Evolutionary conservation across 2,329 filamentous ascomycete genomes (phyloP), one percentile per base, ranked within the genome.

Genomic region (Aspergillus transmontanensis): DNA sequence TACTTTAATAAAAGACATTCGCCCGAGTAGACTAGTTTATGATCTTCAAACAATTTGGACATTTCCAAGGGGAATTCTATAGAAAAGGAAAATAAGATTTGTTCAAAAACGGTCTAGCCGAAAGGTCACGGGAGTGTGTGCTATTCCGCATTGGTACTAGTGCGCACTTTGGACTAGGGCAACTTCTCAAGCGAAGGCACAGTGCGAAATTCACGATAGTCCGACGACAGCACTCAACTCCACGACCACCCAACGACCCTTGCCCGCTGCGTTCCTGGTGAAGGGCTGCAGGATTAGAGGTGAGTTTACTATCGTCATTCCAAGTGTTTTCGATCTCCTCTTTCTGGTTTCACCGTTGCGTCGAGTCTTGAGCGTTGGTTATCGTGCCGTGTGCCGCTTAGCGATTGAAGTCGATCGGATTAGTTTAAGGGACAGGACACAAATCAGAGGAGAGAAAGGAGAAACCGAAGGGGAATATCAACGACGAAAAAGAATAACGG

Each of bases 281-380:
- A 79, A 80, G 78, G 78, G 78, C 77, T 78, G 73, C 76, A 76
- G 70, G 74, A 75, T 73, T 74, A 77, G 75, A 80, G 78, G 78
- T 80, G 74, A 80, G 78, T 77, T 69, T 60, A 26, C 51, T 66
- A 55, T 64, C 64, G 54, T 64, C 32, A 16, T n/a, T 57, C 36
- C 41, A 45, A 50, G 60, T 55, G 26, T 36, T 68, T 66, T 56
- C 48, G 51, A 53, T 68, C 68, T 64, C 65, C 68, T 65, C 63
- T 68, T 63, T 67, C 70, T 66, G 69, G 68, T 68, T 73, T 69
- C 68, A 55, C 51, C 34, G 51, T 55, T 36, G 32, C 30, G 21
- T 55, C 51, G 51, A 55, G 51, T 26, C 28, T 51, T 28, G 48
- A 51, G 48, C 34, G 51, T 55, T 21, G 32, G 51, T 55, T 55